Evolutionary conservation across 768 basidiomycete species (phyloP).

Genomic region (Amanita rubescens): DNA sequence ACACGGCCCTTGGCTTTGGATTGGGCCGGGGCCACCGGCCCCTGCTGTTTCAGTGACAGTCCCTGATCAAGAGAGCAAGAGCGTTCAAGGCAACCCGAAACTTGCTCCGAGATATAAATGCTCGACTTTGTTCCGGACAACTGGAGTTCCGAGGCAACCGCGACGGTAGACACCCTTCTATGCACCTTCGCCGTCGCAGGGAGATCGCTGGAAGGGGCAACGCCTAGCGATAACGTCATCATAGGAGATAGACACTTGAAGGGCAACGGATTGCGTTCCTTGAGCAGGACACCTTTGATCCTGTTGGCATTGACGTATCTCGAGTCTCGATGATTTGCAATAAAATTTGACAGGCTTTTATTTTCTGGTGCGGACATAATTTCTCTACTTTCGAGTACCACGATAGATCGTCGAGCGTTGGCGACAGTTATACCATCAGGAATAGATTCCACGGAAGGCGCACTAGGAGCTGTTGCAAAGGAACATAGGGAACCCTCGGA

Average conservation of each 20-base stretch:
- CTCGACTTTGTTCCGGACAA: background rate
- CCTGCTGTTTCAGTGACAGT: background rate
- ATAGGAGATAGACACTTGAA: background rate
- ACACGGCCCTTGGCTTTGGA: background rate
- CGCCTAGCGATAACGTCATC: background rate
- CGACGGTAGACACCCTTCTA: background rate
- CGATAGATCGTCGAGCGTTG: background rate
- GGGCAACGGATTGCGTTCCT: background rate
- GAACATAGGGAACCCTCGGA: background rate
- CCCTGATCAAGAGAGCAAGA: conserved; percentile 7
- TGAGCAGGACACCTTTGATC: background rate
- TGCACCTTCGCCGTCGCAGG: background rate
- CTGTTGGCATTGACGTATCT: background rate
- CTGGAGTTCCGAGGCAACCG: background rate
- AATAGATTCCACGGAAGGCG: background rate
- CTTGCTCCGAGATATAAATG: background rate
- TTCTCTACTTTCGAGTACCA: background rate
- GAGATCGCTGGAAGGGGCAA: background rate
- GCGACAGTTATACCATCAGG: background rate
- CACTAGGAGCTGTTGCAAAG: background rate
- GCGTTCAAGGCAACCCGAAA: background rate
- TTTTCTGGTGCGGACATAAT: background rate
- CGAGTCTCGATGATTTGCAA: background rate
- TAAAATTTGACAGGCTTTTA: background rate
- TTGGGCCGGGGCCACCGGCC: background rate